Evolutionary conservation across 2,329 filamentous ascomycete genomes (phyloP).

Genomic region (Hymenoscyphus fructigenus): DNA sequence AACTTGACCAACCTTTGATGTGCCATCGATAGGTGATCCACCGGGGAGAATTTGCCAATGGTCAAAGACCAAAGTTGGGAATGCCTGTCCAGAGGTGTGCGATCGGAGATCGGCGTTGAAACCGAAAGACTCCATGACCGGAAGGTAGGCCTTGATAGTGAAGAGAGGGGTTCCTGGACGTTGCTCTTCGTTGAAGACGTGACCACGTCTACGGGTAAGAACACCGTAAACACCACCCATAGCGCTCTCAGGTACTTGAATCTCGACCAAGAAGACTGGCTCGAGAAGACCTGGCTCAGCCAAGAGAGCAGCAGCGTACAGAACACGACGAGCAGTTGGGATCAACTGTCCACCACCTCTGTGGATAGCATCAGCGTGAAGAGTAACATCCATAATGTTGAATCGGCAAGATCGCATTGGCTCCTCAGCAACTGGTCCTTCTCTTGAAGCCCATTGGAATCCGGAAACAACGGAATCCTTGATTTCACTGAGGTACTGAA

Average conservation of each 20-base stretch:
- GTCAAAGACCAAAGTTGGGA: conserved; percentile 98
- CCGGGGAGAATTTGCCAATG: conserved; percentile 97
- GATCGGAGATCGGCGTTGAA: conserved; percentile 97
- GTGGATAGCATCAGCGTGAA: conserved; percentile 99
- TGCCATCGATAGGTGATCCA: conserved; percentile 84
- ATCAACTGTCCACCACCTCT: conserved; percentile 99
- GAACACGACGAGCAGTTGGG: conserved; percentile 93
- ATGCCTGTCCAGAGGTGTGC: conserved; percentile 93
- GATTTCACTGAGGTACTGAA: conserved; percentile 99
- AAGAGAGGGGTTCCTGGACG: conserved; percentile 97
- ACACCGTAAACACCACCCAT: conserved; percentile 99
- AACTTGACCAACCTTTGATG: conserved; percentile 78
- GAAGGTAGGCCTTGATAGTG: conserved; percentile 97
- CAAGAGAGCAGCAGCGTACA: conserved; percentile 89
- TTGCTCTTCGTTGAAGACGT: conserved; percentile 99
- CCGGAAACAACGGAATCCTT: conserved; percentile 99
- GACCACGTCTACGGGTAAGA: conserved; percentile 94
- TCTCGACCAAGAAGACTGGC: conserved; percentile 98
- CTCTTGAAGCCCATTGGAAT: conserved; percentile 99
- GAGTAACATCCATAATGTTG: conserved; percentile 99
- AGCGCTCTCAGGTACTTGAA: conserved; percentile 95
- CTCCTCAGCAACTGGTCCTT: conserved; percentile 97
- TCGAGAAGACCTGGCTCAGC: conserved; percentile 90
- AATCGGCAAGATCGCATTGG: conserved; percentile 96
- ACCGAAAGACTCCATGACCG: conserved; percentile 96